Percentiles rank a stretch among this genome's conserved stretches.
Conservation (phyloP, 2,329 filamentous ascomycete genomes). For the Lasiodiplodia citricola region DNA sequence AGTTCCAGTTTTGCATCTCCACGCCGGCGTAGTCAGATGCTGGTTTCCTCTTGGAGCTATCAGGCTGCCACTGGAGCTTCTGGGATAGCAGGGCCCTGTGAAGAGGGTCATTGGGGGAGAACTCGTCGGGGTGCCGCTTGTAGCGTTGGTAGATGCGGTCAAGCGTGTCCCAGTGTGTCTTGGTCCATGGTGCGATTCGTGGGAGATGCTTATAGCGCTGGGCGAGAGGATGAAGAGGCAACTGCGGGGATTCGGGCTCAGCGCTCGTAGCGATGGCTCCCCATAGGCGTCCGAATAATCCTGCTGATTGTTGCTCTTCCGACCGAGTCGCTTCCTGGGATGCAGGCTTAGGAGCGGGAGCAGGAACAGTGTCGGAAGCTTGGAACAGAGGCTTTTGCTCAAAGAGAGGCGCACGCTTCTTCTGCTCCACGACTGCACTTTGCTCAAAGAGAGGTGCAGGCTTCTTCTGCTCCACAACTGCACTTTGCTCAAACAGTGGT, state of each 20-base stretch:
- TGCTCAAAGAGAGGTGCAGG: conserved; percentile 2
- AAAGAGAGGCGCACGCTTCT: background rate
- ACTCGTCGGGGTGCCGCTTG: conserved; percentile 39
- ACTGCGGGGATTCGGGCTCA: conserved; percentile 26
- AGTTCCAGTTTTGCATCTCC: conserved; percentile 36
- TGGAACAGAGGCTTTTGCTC: background rate
- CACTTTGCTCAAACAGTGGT: background rate
- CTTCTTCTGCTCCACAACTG: background rate
- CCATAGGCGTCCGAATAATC: conserved; percentile 34
- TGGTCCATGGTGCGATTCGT: conserved; percentile 45
- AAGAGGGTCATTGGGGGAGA: conserved; percentile 34
- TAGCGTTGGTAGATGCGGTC: conserved; percentile 42
- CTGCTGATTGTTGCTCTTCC: conserved; percentile 27
- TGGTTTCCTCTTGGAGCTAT: conserved; percentile 24
- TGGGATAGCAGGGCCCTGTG: conserved; percentile 38
- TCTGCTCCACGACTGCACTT: background rate
- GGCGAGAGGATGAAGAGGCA: conserved; percentile 37
- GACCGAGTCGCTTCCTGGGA: background rate
- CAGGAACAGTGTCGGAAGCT: background rate
- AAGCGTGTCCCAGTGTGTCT: conserved; percentile 46
- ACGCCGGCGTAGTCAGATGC: conserved; percentile 21
- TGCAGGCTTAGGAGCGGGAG: background rate
- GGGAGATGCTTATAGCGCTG: conserved; percentile 37
- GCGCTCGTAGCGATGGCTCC: conserved; percentile 30
- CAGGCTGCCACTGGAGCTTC: conserved; percentile 34